Evolutionary conservation across 495 filamentous ascomycete species (phyloP).

Genomic region (Penicillium crystallinum): DNA sequence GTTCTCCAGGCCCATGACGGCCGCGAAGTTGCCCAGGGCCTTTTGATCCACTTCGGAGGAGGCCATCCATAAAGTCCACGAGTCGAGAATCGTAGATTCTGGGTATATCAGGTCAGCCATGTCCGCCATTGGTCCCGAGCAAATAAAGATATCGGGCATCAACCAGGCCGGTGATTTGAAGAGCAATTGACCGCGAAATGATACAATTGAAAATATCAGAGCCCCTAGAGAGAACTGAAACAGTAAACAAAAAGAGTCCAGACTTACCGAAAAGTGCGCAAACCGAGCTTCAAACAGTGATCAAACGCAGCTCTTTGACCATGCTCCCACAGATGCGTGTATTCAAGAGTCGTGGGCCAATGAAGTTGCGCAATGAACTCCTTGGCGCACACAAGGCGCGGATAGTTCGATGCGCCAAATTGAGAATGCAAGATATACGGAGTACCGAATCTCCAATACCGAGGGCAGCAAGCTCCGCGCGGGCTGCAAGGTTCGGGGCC

Average conservation of each 20-base stretch:
- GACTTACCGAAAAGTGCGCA: constrained; percentile 34
- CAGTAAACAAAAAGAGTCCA: not conserved
- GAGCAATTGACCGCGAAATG: not conserved
- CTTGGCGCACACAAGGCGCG: constrained; percentile 2
- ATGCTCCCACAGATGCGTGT: constrained; percentile 32
- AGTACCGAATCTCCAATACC: not conserved
- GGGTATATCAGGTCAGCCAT: constrained; percentile 18
- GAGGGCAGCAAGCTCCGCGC: not conserved
- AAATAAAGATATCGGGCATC: not conserved
- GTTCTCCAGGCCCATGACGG: constrained; percentile 63
- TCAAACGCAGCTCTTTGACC: constrained; percentile 30
- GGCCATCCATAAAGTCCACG: constrained; percentile 65
- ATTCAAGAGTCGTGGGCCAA: constrained; percentile 10
- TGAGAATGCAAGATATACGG: not conserved
- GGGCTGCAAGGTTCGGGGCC: not conserved
- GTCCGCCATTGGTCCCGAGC: not conserved
- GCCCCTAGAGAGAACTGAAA: not conserved
- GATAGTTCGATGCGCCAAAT: not conserved
- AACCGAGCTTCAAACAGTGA: constrained; percentile 21
- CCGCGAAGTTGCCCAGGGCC: constrained; percentile 82
- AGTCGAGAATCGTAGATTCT: constrained; percentile 15
- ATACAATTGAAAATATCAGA: not conserved
- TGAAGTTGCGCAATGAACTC: not conserved
- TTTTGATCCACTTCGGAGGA: constrained; percentile 96
- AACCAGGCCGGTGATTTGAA: not conserved